Conservation (phyloP, 164 flowering plant genomes). For the Umbilicus rupestris region DNA sequence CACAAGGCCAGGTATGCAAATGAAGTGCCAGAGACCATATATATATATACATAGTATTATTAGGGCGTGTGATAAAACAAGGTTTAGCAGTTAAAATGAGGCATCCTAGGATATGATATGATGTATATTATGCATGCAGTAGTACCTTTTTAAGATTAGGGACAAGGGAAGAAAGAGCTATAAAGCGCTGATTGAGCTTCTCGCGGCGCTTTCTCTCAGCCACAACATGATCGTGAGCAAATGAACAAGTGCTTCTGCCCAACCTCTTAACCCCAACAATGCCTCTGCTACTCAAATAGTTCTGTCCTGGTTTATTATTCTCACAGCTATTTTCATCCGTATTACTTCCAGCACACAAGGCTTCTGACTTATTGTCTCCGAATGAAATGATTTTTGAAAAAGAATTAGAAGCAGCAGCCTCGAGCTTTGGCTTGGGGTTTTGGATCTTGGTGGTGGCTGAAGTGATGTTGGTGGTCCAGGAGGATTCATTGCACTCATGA, state of each 20-base stretch:
- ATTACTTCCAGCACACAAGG: not conserved
- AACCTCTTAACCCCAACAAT: constrained; percentile 10
- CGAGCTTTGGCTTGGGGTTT: not conserved
- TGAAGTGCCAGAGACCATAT: not conserved
- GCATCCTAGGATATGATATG: too few relatives aligned
- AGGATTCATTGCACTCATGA: not conserved
- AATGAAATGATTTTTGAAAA: constrained; percentile 5
- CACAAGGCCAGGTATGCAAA: not conserved
- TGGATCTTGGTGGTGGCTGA: not conserved
- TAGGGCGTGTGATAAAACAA: too few relatives aligned
- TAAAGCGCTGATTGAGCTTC: constrained; percentile 32
- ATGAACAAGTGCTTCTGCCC: constrained; percentile 4
- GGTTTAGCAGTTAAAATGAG: too few relatives aligned
- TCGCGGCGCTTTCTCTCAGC: constrained; percentile 47
- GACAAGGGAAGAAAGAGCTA: constrained; percentile 39
- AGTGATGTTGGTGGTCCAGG: constrained; percentile 1
- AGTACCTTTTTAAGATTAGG: constrained; percentile 48
- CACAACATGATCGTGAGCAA: constrained; percentile 33
- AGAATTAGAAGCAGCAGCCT: not conserved
- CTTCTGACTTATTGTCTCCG: not conserved
- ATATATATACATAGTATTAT: too few relatives aligned
- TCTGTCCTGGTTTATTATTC: not conserved
- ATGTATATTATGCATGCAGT: not conserved
- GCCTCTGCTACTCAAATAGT: not conserved
- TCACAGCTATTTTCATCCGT: not conserved